Conservation (phyloP, 352 stramenopile genomes). For the Pythium vanterpoolii region DNA sequence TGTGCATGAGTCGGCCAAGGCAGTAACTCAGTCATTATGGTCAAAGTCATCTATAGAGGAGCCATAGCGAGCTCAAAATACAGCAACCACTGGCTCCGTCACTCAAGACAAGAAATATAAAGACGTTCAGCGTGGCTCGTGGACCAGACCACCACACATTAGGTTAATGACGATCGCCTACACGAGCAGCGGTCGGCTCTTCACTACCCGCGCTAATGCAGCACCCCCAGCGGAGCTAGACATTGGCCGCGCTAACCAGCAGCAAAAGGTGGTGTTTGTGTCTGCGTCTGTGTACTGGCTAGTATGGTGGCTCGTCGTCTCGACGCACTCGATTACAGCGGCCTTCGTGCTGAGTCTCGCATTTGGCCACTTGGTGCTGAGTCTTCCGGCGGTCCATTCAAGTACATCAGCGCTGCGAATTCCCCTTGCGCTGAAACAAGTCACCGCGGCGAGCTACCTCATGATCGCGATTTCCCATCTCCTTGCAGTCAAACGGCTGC, state of each 20-base stretch:
- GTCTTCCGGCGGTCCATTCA: neutral
- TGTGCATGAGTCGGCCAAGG: too few relatives aligned
- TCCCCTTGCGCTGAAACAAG: neutral
- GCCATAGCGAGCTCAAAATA: too few relatives aligned
- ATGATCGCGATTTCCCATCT: neutral
- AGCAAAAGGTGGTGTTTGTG: neutral
- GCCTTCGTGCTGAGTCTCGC: neutral
- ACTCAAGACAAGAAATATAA: too few relatives aligned
- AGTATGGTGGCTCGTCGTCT: constrained; percentile 1
- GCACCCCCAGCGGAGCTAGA: neutral
- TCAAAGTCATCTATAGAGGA: too few relatives aligned
- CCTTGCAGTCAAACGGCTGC: neutral
- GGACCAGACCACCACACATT: too few relatives aligned
- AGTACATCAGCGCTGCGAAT: neutral
- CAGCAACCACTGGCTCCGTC: too few relatives aligned
- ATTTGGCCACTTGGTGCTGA: constrained; percentile 5
- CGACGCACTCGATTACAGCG: constrained; percentile 1
- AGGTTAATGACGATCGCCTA: neutral
- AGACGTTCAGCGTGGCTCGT: too few relatives aligned
- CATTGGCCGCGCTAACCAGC: neutral
- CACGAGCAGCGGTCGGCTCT: neutral
- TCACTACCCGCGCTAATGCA: neutral
- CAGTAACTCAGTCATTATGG: too few relatives aligned
- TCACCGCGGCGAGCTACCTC: constrained; percentile 4
- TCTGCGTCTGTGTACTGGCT: neutral